Conservation (phyloP, 768 basidiomycete genomes). For the Boletus subparvulus region DNA sequence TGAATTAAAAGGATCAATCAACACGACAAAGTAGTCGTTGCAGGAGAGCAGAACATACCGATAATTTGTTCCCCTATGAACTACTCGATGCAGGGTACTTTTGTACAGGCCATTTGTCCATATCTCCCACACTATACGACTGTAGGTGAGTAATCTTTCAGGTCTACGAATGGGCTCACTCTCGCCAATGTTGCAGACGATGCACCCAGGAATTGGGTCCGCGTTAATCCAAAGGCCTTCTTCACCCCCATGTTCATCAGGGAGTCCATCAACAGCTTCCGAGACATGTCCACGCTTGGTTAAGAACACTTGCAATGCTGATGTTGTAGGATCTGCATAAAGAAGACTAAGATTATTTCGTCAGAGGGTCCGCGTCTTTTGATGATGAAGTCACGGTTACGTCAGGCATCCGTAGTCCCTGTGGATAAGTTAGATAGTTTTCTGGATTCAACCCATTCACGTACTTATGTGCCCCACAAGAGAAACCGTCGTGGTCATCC, state of each 20-base stretch:
- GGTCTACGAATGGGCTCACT: conserved; percentile 48
- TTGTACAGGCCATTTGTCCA: conserved; percentile 88
- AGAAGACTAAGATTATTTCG: conserved; percentile 59
- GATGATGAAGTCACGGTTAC: conserved; percentile 38
- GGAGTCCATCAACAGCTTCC: conserved; percentile 36
- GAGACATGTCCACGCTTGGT: conserved; percentile 39
- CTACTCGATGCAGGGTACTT: conserved; percentile 86
- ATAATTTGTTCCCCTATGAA: conserved; percentile 76
- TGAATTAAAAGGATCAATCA: conserved; percentile 2
- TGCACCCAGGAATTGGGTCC: conserved; percentile 76
- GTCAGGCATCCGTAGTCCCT: conserved; percentile 93
- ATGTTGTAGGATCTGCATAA: conserved; percentile 76
- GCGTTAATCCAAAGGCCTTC: conserved; percentile 79
- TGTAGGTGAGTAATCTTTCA: neutral
- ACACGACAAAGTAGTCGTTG: neutral
- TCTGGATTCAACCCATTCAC: neutral
- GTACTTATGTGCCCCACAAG: conserved; percentile 90
- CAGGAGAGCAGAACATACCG: conserved; percentile 28
- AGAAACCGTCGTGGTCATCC: conserved; percentile 73
- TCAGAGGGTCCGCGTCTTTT: conserved; percentile 4
- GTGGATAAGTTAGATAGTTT: conserved; percentile 10
- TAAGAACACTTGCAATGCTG: conserved; percentile 81
- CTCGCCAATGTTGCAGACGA: conserved; percentile 92
- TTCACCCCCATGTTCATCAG: conserved; percentile 52
- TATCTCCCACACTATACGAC: conserved; percentile 79